phyloP scores from a whole-genome alignment of 2,329 filamentous ascomycete genomes.

The Pseudocercospora macadamiae region DNA sequence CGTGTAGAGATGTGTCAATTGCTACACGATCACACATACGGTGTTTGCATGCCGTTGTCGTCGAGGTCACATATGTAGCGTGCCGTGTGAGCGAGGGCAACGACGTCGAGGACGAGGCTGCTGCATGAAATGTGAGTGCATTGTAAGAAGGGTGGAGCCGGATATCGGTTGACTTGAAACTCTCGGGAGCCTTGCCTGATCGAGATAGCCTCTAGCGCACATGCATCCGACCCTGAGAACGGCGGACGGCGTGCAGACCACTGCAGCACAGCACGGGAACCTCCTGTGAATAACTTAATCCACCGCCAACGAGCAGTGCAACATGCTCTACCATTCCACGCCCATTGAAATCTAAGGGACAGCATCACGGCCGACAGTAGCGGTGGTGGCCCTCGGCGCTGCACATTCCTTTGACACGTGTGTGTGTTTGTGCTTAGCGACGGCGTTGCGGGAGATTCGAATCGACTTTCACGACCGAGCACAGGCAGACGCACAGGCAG shows the following conservation, averaged over 20 bases:
- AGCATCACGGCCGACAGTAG: background rate
- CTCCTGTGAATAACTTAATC: background rate
- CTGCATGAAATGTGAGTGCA: background rate
- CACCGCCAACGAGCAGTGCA: no score
- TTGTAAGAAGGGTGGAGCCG: background rate
- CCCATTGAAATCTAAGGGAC: background rate
- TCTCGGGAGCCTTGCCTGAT: background rate
- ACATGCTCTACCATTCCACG: no score
- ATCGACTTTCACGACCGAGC: background rate
- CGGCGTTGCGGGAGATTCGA: slow-evolving; percentile 1
- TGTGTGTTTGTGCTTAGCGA: slow-evolving; percentile 9
- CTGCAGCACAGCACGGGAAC: background rate
- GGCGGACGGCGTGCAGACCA: background rate
- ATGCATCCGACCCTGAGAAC: background rate
- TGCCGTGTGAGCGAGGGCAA: background rate
- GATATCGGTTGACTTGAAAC: background rate
- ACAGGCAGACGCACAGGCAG: background rate
- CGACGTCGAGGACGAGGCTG: background rate
- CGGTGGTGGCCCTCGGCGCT: background rate
- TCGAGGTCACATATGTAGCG: background rate
- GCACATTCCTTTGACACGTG: slow-evolving; percentile 10
- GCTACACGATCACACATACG: background rate
- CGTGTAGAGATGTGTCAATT: background rate
- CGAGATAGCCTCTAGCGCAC: background rate
- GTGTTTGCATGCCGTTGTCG: background rate